Percentiles rank a stretch among this genome's conserved stretches.
Evolutionary conservation across 805 yeast species (phyloP).

Genomic region (Metschnikowia continentalis): DNA sequence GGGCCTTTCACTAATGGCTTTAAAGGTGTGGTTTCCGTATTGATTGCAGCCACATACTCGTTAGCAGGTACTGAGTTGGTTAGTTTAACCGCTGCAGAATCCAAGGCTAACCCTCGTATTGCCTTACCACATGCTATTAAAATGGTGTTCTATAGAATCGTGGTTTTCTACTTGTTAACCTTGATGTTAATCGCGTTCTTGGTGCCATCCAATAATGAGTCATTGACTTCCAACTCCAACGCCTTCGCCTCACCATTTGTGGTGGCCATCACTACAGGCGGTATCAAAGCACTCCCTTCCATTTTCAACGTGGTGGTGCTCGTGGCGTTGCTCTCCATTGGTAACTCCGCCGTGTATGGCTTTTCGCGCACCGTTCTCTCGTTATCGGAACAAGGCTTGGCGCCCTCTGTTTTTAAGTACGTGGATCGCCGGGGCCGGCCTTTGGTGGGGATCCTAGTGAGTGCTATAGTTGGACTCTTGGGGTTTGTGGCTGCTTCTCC

Average conservation of each 20-base stretch:
- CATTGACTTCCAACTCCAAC: conserved; percentile 24
- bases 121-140: conserved; percentile 40
- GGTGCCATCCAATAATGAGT: conserved; percentile 29
- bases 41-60: conserved; percentile 40
- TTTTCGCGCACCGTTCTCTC: conserved; percentile 40
- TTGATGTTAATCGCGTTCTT: conserved; percentile 38
- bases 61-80: conserved; percentile 42
- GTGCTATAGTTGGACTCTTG: conserved; percentile 34
- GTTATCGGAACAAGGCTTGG: conserved; percentile 38
- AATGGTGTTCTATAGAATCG: conserved; percentile 40
- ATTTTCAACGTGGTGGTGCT: conserved; percentile 41
- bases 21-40: conserved; percentile 37
- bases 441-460: conserved; percentile 30
- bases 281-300: conserved; percentile 39
- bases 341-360: conserved; percentile 42
- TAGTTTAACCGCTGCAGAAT: conserved; percentile 37
- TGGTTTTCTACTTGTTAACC: conserved; percentile 38
- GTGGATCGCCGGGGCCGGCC: conserved; percentile 41
- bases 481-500: conserved; percentile 41
- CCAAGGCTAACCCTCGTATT: conserved; percentile 33
- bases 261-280: conserved; percentile 39
- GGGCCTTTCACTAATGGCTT: conserved; percentile 35
- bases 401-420: conserved; percentile 31
- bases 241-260: conserved; percentile 42
- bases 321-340: conserved; percentile 39